phyloP scores from a whole-genome alignment of 768 basidiomycete genomes.

The Mycena polygramma region DNA sequence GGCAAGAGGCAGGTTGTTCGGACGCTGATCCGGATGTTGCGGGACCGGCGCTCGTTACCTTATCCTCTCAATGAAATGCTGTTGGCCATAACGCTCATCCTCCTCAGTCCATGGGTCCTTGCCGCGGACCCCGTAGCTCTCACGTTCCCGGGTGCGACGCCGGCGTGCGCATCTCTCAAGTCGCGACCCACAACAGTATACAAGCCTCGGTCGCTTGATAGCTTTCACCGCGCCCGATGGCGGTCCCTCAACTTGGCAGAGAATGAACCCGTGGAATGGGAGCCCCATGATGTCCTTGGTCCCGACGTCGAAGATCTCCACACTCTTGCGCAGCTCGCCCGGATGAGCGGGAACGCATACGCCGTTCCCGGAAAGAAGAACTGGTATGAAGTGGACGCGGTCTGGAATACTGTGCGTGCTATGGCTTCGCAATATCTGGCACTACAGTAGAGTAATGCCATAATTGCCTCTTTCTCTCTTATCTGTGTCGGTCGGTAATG shows the following conservation, averaged over 20 bases:
- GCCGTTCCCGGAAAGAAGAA: constrained; percentile 74
- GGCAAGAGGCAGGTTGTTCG: too few relatives aligned
- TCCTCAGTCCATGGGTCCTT: constrained; percentile 12
- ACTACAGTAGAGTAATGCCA: constrained; percentile 1
- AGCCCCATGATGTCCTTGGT: constrained; percentile 70
- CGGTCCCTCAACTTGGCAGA: constrained; percentile 63
- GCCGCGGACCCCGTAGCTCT: constrained; percentile 12
- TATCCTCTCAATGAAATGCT: constrained; percentile 7
- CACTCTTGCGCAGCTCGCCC: constrained; percentile 85
- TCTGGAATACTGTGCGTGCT: constrained; percentile 73
- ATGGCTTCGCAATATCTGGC: neutral
- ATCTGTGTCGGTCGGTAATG: too few relatives aligned
- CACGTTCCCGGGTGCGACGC: constrained; percentile 1
- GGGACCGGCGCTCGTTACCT: neutral
- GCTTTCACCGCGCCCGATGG: constrained; percentile 64
- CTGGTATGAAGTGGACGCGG: constrained; percentile 85
- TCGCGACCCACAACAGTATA: constrained; percentile 70
- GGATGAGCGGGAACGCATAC: constrained; percentile 94
- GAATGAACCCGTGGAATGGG: constrained; percentile 75
- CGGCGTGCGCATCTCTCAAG: constrained; percentile 46
- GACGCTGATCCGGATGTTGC: too few relatives aligned
- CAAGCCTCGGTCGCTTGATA: constrained; percentile 66
- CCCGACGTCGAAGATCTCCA: constrained; percentile 86
- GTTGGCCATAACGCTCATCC: constrained; percentile 13
- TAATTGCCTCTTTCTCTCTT: too few relatives aligned